phyloP scores from a whole-genome alignment of 2,329 filamentous ascomycete genomes.

The Trichoderma guizhouense region DNA sequence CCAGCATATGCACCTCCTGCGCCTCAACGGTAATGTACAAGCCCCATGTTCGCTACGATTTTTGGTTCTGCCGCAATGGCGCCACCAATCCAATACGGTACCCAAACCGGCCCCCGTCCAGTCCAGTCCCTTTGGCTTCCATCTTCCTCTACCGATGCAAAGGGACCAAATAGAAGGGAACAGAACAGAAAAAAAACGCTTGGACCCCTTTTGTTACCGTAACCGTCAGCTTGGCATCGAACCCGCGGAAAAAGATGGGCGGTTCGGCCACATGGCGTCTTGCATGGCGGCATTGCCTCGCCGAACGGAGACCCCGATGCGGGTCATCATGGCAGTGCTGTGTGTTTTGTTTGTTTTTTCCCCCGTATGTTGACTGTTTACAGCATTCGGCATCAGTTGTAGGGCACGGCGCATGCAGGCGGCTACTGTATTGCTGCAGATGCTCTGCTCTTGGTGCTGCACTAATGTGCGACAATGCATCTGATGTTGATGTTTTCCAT shows the following conservation, averaged over 20 bases:
- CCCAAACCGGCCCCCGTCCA: background rate
- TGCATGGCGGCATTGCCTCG: conserved; percentile 9
- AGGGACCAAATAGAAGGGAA: background rate
- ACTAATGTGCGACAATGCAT: background rate
- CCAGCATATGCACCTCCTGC: background rate
- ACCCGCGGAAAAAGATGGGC: conserved; percentile 4
- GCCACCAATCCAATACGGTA: background rate
- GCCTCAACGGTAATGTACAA: background rate
- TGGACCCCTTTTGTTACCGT: background rate
- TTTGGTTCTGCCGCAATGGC: background rate
- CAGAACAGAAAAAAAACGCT: background rate
- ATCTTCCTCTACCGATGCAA: background rate
- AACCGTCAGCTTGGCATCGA: background rate
- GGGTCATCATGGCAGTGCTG: conserved; percentile 19
- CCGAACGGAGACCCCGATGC: conserved; percentile 18
- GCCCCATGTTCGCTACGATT: background rate
- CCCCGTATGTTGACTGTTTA: background rate
- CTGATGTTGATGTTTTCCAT: background rate
- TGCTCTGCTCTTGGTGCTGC: background rate
- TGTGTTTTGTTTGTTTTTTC: background rate
- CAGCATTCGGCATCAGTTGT: background rate
- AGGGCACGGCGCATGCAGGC: background rate
- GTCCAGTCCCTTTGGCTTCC: background rate
- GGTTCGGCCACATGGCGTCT: conserved; percentile 4
- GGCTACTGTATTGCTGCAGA: background rate